Evolutionary conservation across 2,329 filamentous ascomycete genomes (phyloP), one percentile per base, ranked within the genome.

Genomic region (Colletotrichum sp.): DNA sequence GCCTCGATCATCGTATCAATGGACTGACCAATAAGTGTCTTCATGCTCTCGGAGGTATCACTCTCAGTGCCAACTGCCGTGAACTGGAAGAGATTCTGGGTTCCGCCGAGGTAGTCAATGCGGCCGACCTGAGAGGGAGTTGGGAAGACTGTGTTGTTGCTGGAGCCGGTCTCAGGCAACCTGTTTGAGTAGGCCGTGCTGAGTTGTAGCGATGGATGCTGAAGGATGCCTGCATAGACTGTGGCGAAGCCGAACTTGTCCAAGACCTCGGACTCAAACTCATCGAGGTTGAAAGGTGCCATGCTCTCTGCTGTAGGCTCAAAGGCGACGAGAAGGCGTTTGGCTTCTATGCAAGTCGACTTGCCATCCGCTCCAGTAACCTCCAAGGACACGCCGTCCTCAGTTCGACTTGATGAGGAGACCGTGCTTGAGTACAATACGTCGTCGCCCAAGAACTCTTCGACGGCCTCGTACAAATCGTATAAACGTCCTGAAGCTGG

Each of bases 71-170:
- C 81, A 9, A 82, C 79, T 21, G 81, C 79, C 15, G 82, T 80
- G 67, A 83, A 78, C 36, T 81, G 81, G 78, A 83, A 84, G 18
- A 82, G 73, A 65, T 82, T 79, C n/a, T 75, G 52, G 4, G 78
- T 78, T n/a, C 77, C 79, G 56, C 81, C 82, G 58, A 84, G 73
- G 76, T 80, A 83, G 64, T 81, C 81, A 68, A 83, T 80, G 48
- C 78, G 77, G 1, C 78, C 80, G 36, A 81, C 70, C 36, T 80
- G 78, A 8, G 79, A 64, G 2, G 77, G 66, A 6, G 70, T 60
- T 1, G 81, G 81, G 61, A 78, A 81, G 26, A 78, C 67, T 48
- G 78, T 78, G 76, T 80, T 80, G 78, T 80, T 80, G 65, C 43
- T 73, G 5, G 80, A 65, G 1, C 30, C 58, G 58, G 55, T 61